A percentile compares a stretch with the other conserved stretches of the same genome.
Conservation (phyloP, 1,139 yeast species). For the Zygoascus sp. region DNA sequence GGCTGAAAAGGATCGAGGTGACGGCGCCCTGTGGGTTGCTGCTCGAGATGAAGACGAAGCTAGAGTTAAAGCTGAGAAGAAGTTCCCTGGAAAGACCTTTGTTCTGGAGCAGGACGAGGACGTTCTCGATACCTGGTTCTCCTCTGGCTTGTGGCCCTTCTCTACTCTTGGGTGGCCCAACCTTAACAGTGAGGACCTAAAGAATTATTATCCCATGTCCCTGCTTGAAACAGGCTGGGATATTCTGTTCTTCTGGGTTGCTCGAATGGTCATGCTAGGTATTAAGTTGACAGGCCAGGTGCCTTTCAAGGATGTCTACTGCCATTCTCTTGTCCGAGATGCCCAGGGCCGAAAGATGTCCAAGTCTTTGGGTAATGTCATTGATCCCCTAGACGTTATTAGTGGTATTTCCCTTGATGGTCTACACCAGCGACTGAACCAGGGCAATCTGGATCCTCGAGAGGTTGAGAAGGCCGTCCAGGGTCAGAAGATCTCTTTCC, state of each 20-base stretch:
- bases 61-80: conserved; percentile 65
- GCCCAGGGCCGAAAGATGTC: conserved; percentile 99
- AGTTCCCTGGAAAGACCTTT: conserved; percentile 66
- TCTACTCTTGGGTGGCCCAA: conserved; percentile 96
- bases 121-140: conserved; percentile 97
- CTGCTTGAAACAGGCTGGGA: conserved; percentile 99
- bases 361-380: conserved; percentile 91
- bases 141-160: conserved; percentile 97
- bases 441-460: conserved; percentile 85
- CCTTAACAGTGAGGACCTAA: conserved; percentile 60
- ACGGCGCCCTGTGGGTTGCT: conserved; percentile 87
- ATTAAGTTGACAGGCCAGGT: conserved; percentile 83
- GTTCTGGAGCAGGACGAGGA: conserved; percentile 93
- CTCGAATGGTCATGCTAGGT: conserved; percentile 92
- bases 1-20: conserved; percentile 48
- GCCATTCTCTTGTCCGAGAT: conserved; percentile 97
- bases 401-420: conserved; percentile 76
- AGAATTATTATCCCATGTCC: conserved; percentile 81
- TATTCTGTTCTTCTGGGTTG: conserved; percentile 97
- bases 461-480: conserved; percentile 83
- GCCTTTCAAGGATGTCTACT: conserved; percentile 95
- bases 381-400: conserved; percentile 94
- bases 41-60: conserved; percentile 85
- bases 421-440: conserved; percentile 69
- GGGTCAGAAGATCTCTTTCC: conserved; percentile 88